These are phyloP conservation scores for Aspergillus tubingensis DNA, from an alignment of 2,329 filamentous ascomycete species.

Conservation along the genomic window DNA sequence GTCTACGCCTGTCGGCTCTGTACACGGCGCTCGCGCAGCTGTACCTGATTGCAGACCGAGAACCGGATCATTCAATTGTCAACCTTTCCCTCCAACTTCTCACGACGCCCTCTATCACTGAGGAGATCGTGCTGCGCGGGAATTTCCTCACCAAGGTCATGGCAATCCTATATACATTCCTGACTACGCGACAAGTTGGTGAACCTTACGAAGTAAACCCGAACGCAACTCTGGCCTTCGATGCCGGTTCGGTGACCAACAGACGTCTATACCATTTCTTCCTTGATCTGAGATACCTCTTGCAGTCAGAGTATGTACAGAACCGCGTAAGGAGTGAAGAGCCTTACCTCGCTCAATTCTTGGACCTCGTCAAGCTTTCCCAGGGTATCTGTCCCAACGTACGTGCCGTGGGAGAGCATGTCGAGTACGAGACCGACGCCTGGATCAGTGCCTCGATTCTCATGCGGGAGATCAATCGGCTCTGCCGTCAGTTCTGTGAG, in stretches of 20 bases:
- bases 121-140: constrained; percentile 89
- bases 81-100: constrained; percentile 96
- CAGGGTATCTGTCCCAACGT: constrained; percentile 96
- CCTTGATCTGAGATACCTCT: constrained; percentile 86
- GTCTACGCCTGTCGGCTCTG: constrained; percentile 87
- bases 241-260: constrained; percentile 92
- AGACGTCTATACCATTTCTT: constrained; percentile 98
- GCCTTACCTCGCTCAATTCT: constrained; percentile 87
- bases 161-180: constrained; percentile 95
- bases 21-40: constrained; percentile 93
- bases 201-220: constrained; percentile 88
- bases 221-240: constrained; percentile 84
- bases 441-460: constrained; percentile 97
- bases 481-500: constrained; percentile 85
- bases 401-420: constrained; percentile 88
- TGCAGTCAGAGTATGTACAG: constrained; percentile 85
- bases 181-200: constrained; percentile 93
- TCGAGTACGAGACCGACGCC: constrained; percentile 96
- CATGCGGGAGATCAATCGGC: constrained; percentile 89
- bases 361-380: constrained; percentile 92
- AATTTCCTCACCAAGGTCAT: constrained; percentile 95
- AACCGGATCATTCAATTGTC: constrained; percentile 98
- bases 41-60: constrained; percentile 91
- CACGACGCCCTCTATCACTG: constrained; percentile 93
- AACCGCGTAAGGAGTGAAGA: constrained; percentile 78